Evolutionary conservation across 108 stramenopile species (phyloP), one percentile per base, ranked within the genome.

Genomic region (Licmophora abbreviata): DNA sequence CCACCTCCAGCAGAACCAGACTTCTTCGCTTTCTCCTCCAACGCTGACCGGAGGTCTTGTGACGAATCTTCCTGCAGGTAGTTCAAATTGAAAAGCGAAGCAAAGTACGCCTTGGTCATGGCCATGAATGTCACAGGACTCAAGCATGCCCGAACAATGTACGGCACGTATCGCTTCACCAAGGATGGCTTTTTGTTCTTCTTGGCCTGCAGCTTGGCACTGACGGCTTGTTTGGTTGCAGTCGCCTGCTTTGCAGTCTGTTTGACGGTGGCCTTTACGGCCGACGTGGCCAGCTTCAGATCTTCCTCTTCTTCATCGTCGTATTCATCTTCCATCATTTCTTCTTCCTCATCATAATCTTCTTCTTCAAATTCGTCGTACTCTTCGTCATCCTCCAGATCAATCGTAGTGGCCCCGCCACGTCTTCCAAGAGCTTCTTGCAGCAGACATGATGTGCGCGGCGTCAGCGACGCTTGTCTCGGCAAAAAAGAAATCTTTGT

Each of bases 21-120:
- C 41, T 58, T 69, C 11, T 68, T 70, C 6, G 88, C 88, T 70
- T 86, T 86, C 59, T 77, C 73, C 69, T 83, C 72, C 34, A 91
- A 53, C 1, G 88, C 82, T 14, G 77, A 82, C 44, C 88, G 69
- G 8, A 91, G 64, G 53, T 63, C 66, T 67, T 81, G 77, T 6
- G 82, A 64, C 28, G 68, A 43, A 41, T 82, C 81, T 70, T 77
- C 70, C 59, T 75, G 61, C 60, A 74, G 34, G 56, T 76, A 86
- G 47, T 86, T 63, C 11, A 86, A 61, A 55, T 86, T 71, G 32
- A 81, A 53, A 51, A 91, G 54, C 43, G 75, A 77, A 18, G 55
- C 71, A 54, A 74, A 86, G 56, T 84, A 91, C 12, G 64, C 85
- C 51, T 50, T 64, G 0, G 72, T 85, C 89, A 91, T 91, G 49